phyloP scores from a whole-genome alignment of 139 green algal genomes.

The Marvania coccoides region DNA sequence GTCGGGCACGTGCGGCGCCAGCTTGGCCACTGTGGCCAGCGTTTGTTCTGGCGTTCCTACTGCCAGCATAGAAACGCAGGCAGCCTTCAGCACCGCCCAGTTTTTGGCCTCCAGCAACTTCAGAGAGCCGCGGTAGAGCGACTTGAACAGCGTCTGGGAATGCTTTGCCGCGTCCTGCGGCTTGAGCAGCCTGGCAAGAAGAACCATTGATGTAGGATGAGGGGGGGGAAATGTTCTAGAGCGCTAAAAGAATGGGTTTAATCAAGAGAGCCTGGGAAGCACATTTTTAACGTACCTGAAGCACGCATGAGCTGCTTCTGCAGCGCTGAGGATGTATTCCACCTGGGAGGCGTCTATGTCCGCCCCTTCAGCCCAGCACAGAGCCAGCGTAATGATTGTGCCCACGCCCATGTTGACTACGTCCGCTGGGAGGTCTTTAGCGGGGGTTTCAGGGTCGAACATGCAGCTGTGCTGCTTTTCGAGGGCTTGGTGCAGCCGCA shows the following conservation, averaged over 20 bases:
- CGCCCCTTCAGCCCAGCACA: constrained; percentile 15
- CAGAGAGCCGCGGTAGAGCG: constrained; percentile 12
- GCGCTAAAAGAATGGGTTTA: not conserved
- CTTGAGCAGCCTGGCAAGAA: not conserved
- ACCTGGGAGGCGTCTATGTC: not conserved
- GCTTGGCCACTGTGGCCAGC: not conserved
- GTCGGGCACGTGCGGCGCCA: not conserved
- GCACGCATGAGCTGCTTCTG: not conserved
- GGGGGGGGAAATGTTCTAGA: not conserved
- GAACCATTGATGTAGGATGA: not conserved
- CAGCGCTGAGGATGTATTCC: not conserved
- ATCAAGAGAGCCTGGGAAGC: not conserved
- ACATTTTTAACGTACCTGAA: constrained; percentile 8
- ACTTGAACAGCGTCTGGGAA: constrained; percentile 3
- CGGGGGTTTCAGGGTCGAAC: not conserved
- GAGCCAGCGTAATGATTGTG: constrained; percentile 10
- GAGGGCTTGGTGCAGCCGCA: constrained; percentile 1
- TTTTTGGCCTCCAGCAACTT: not conserved
- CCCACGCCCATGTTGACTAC: constrained; percentile 13
- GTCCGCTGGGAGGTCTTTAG: not conserved
- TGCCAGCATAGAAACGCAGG: not conserved
- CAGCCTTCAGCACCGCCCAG: not conserved
- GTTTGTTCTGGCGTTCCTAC: too few species aligned
- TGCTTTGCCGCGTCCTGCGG: constrained; percentile 5
- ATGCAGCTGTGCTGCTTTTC: not conserved